phyloP scores from a whole-genome alignment of 257 asterid species.

The Capsicum baccatum region DNA sequence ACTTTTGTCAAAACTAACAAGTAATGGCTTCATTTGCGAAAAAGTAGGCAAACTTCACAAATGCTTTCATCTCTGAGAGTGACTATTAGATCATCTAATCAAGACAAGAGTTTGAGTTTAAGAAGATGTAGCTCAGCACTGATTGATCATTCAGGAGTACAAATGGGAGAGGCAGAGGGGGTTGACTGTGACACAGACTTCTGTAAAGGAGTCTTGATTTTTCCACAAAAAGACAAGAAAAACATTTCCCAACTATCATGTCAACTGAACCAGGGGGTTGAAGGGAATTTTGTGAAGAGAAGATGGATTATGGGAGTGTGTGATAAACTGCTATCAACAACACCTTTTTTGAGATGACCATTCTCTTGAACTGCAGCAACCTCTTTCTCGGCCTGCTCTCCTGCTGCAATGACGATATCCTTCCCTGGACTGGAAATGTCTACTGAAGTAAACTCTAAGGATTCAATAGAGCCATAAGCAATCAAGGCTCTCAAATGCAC shows the following conservation, averaged over 20 bases:
- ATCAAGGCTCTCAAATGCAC: slow-evolving; percentile 34
- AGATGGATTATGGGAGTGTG: too few relatives aligned
- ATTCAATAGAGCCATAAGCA: slow-evolving; percentile 42
- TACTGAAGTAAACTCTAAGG: slow-evolving; percentile 36
- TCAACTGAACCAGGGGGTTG: too few relatives aligned
- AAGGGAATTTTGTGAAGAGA: too few relatives aligned
- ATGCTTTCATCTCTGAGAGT: neutral
- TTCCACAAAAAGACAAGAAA: slow-evolving; percentile 20
- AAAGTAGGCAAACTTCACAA: neutral
- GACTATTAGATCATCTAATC: neutral
- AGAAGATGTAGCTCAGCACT: slow-evolving; percentile 15
- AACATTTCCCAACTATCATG: neutral
- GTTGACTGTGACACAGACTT: slow-evolving; percentile 5
- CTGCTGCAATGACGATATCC: slow-evolving; percentile 37
- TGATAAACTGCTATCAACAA: slow-evolving; percentile 1
- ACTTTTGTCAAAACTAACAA: neutral
- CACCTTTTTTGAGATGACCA: slow-evolving; percentile 34
- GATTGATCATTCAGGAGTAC: neutral
- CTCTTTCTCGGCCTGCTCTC: slow-evolving; percentile 8
- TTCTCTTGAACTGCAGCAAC: slow-evolving; percentile 31
- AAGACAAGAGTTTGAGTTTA: neutral
- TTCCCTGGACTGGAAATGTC: slow-evolving; percentile 37
- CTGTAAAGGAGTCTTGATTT: neutral
- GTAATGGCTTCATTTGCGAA: neutral
- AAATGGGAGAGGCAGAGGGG: neutral